Evolutionary conservation across 2,329 filamentous ascomycete genomes (phyloP), one percentile per base, ranked within the genome.

Genomic region (Alternaria brassicicola): DNA sequence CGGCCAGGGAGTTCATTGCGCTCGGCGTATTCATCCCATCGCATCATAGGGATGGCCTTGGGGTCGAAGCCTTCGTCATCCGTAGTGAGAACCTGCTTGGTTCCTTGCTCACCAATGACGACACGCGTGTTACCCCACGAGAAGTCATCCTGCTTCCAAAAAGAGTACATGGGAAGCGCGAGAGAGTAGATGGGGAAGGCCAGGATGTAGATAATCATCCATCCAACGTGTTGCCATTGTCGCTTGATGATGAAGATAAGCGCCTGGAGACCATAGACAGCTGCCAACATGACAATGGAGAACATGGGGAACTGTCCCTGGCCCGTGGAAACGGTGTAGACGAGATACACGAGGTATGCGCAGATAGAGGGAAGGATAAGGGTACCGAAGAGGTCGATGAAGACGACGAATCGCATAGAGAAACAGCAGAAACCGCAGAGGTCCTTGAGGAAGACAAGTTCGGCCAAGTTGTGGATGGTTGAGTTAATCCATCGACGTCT

Each of bases 101-200:
- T 86, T 63, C 93, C 94, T 78, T 94, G 92, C 78, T 99, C 95
- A 59, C 93, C 94, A 66, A 98, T 91, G 67, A 99, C 95, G 65
- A 99, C 88, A 86, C 95, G 93, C 1, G 95, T 99, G 81, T 95
- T 98, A 84, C 95, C 95, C 95, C 95, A 99, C 2, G 89, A 89
- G 84, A 99, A 99, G 80, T 99, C 94, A 79, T 99, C 95, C 78
- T 97, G 93, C 80, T 97, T 96, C 95, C 95, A 99, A 89, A 99
- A 99, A 0, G 94, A 97, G 82, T 98, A 99, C 63, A 99, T 81
- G 0, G 95, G 95, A 12, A 99, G 85, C 63, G 96, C 76, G 70
- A 99, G 91, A 4, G 90, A 95, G 82, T 94, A 97, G 68, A 99
- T 90, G 0, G 95, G 95, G 82, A 91, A 97, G 3, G 95, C 95